Evolutionary conservation across 2,329 filamentous ascomycete species (phyloP).

Genomic region (Chaetomiaceae sp.): DNA sequence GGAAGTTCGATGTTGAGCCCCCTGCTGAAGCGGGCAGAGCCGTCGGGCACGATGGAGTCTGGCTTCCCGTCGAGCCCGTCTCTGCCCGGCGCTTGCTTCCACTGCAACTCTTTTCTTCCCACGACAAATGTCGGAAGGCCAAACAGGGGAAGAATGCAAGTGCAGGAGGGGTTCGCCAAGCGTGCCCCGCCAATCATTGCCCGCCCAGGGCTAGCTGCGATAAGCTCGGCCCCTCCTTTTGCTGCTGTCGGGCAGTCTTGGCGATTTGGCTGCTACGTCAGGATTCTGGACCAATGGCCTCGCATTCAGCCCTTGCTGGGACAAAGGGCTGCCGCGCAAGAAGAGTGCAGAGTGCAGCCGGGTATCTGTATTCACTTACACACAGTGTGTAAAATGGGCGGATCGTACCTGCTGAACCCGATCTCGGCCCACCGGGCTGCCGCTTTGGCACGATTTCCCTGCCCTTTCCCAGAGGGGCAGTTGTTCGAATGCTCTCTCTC

Average conservation of each 20-base stretch:
- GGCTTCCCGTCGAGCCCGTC: background rate
- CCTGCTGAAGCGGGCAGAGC: background rate
- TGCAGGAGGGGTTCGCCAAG: slow-evolving; percentile 8
- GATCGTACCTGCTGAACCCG: too few relatives aligned
- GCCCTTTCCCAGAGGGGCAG: too few relatives aligned
- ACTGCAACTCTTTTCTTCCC: background rate
- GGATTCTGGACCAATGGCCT: slow-evolving; percentile 3
- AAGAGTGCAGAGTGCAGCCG: too few relatives aligned
- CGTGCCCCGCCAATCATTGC: slow-evolving; percentile 16
- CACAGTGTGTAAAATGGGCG: too few relatives aligned
- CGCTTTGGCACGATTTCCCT: too few relatives aligned
- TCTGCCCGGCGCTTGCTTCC: too few relatives aligned
- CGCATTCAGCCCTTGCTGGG: too few relatives aligned
- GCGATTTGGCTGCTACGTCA: slow-evolving; percentile 19
- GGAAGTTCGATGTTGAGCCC: background rate
- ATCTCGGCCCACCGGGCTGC: too few relatives aligned
- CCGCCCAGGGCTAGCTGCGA: slow-evolving; percentile 9
- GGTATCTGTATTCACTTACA: too few relatives aligned
- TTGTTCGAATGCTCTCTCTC: too few relatives aligned
- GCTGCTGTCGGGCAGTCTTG: slow-evolving; percentile 10
- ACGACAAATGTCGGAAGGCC: slow-evolving; percentile 1
- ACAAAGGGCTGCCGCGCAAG: too few relatives aligned
- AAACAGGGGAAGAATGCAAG: background rate
- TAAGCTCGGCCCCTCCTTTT: slow-evolving; percentile 19
- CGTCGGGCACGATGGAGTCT: background rate